Evolutionary conservation across 768 basidiomycete genomes (phyloP), one percentile per base, ranked within the genome.

Genomic region (Termitomyces sp.): DNA sequence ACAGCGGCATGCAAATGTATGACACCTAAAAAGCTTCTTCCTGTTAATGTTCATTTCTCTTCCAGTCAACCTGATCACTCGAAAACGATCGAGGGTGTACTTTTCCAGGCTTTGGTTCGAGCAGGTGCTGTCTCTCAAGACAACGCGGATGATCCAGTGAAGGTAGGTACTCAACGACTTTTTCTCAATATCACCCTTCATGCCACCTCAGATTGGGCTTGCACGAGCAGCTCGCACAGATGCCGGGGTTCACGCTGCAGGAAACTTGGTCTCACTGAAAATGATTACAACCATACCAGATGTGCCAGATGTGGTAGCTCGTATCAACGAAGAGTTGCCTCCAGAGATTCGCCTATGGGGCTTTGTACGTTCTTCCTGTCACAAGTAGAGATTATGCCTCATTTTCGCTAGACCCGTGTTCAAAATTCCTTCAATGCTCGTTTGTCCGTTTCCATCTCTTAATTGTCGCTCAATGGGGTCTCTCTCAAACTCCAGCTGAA

Each of bases 1-100:
- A 87, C 69, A 88, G 82, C 65, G 96, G 96, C 24, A 98, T 97
- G 92, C 96, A 98, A 75, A 89, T 94, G 96, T 97, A 67, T 67
- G 93, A 22, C 48, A 13, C 43, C 41, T 26, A 18, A 61, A 53
- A 56, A 22, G 31, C 46, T 16, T 50, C n/a, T 36, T 32, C 37
- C 7, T 31, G n/a, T 14, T 42, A 34, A 18, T 14, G 16, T 55
- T 51, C 61, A 43, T 60, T 39, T 46, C 46, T 43, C 16, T 59
- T 46, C n/a, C 58, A 92, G 91, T 52, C 91, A 94, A 68, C 86
- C 84, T 8, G 79, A 85, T 50, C 70, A 71, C 41, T 77, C 80
- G 9, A 79, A 77, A 44, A 98, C 97, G 1, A 94, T 99, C 61
- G 97, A 98, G 71, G 91, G 92, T 20, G 82, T 85, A 41, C 69